Base-by-base conservation (phyloP, 495 filamentous ascomycete genomes). In the Annulohypoxylon stygium region DNA sequence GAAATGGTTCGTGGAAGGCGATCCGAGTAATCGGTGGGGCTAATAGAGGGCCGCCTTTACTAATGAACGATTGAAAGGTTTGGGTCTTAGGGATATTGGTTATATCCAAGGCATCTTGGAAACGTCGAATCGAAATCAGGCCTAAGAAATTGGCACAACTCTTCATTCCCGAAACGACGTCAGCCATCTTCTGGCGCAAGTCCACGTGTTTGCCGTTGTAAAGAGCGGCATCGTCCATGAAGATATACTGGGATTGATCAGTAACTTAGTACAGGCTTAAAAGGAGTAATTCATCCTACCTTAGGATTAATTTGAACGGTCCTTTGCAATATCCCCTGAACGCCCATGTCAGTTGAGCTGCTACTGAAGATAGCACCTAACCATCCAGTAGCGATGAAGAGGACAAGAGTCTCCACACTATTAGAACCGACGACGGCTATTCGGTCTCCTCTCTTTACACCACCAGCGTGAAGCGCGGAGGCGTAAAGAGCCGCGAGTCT, bases 141-240 rank as follows among this genome's bases (percentile, higher is more conserved):
- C 90, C 90, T 33, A 83, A 65, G 62, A 95, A 92, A 71, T 89
- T 87, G n/a, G 58, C 4, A 39, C 90, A 85, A 1, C 68, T 85
- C 23, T 75, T 65, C 83, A 96, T 85, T 0, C 91, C 92, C 1
- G 78, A 75, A 1, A 90, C 83, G 37, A 94, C 83, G 37, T 92
- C 88, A 9, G 74, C 75, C 81, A 96, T 94, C 80, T 95, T 96
- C 1, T 78, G 68, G 23, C 91, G 86, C 23, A 96, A 79, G 75
- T 95, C 93, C 12, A 92, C 84, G 4, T 80, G 85, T 79, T 92
- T 92, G 12, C 91, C 91, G 75, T 95, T 96, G 72, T 96, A 96
- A 18, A 95, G 81, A 1, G 92, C 86, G 14, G 83, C 85, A 73
- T 96, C 93, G 69, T 96, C 93, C 81, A 93, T 87, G 74, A 96